These are phyloP conservation scores for Colletotrichum orchidophilum DNA, from an alignment of 2,329 filamentous ascomycete species.

Conservation along the genomic window DNA sequence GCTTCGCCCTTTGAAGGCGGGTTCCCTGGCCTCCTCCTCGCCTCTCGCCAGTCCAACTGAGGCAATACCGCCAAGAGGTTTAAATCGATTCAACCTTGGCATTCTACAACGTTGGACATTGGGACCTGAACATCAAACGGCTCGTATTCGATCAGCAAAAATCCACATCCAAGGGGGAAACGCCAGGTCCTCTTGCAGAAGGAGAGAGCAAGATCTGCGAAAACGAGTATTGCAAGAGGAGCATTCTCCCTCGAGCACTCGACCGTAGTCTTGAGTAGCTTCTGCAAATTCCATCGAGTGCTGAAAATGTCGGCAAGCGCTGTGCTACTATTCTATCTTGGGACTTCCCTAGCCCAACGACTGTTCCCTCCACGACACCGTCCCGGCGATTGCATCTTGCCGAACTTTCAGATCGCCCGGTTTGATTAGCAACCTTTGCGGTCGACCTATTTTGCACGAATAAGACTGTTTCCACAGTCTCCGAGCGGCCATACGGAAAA, in stretches of 20 bases:
- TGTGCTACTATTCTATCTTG: not conserved
- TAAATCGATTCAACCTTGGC: slow-evolving; percentile 20
- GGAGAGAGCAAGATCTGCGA: not conserved
- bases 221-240: too few species aligned
- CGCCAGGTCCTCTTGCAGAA: not conserved
- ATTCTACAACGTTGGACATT: not conserved
- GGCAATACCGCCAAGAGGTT: slow-evolving; percentile 2
- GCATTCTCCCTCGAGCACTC: too few species aligned
- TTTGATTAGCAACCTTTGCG: not conserved
- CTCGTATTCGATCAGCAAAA: slow-evolving; percentile 8
- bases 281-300: not conserved
- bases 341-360: not conserved
- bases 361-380: not conserved
- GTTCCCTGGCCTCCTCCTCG: not conserved
- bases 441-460: slow-evolving; percentile 12
- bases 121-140: not conserved
- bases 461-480: not conserved
- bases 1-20: not conserved
- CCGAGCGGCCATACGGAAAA: slow-evolving; percentile 6
- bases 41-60: not conserved
- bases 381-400: not conserved
- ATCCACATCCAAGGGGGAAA: not conserved
- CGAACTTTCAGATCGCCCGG: not conserved
- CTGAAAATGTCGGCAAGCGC: not conserved
- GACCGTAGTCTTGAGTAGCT: not conserved